Evolutionary conservation across 768 basidiomycete species (phyloP).

Genomic region (Saitozyma sp.): DNA sequence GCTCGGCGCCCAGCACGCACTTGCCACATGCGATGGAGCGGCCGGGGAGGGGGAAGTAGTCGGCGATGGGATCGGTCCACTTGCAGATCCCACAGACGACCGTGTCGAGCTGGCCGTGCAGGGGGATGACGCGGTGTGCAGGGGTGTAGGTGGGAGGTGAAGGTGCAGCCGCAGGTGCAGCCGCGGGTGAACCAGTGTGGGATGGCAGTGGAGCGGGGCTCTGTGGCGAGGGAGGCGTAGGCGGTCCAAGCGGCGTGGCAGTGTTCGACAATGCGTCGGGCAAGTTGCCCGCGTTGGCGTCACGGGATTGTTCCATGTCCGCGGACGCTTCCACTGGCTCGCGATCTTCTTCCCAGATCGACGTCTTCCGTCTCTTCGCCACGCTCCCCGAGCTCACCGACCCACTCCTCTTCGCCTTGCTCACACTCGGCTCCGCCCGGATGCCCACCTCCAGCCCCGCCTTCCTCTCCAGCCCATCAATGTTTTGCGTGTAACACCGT

Average conservation of each 20-base stretch:
- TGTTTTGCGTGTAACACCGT: conserved; percentile 94
- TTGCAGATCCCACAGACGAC: conserved; percentile 81
- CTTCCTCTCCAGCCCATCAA: conserved; percentile 84
- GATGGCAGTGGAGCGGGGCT: background rate
- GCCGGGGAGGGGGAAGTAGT: conserved; percentile 64
- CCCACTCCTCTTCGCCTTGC: background rate
- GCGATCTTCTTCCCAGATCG: background rate
- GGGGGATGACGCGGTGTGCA: conserved; percentile 75
- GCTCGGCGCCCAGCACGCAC: conserved; percentile 68
- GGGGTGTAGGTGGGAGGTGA: conserved; percentile 1
- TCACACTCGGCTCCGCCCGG: background rate
- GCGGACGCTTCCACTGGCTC: no score
- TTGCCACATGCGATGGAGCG: conserved; percentile 74
- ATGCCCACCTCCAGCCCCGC: conserved; percentile 59
- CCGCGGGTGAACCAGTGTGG: background rate
- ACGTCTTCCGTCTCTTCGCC: background rate
- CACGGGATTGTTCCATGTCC: background rate
- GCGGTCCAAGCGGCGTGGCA: background rate
- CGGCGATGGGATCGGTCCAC: conserved; percentile 66
- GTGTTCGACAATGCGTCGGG: background rate
- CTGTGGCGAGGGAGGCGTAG: conserved; percentile 3
- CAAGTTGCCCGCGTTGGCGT: background rate
- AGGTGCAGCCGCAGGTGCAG: background rate
- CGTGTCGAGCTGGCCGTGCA: conserved; percentile 79
- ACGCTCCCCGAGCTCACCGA: background rate